Evolutionary conservation across 495 filamentous ascomycete genomes (phyloP).

Genomic region (Chaetomium cochliodes): DNA sequence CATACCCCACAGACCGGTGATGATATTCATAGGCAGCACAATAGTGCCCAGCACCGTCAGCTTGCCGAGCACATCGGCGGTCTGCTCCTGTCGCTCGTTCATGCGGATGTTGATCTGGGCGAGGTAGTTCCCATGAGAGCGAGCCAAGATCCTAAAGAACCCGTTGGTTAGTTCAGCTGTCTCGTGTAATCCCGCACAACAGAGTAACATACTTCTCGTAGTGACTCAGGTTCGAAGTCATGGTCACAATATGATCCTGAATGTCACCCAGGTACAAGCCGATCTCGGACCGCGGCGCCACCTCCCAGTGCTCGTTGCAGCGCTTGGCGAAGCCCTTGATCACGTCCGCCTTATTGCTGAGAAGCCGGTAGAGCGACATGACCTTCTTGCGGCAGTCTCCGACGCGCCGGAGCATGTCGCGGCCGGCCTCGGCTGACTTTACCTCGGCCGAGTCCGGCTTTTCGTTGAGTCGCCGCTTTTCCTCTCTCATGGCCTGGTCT

Average conservation of each 20-base stretch:
- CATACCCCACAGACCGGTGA: constrained; percentile 99
- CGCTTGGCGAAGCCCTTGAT: constrained; percentile 99
- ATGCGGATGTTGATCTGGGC: constrained; percentile 90
- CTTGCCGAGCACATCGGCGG: constrained; percentile 88
- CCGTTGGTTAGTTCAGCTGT: constrained; percentile 11
- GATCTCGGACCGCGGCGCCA: constrained; percentile 92
- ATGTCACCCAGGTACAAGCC: constrained; percentile 95
- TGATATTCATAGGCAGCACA: constrained; percentile 96
- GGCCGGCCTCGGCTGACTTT: constrained; percentile 57
- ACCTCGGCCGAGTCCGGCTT: constrained; percentile 43
- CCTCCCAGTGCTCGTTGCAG: constrained; percentile 97
- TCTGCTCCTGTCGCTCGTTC: constrained; percentile 97
- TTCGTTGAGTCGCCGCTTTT: constrained; percentile 22
- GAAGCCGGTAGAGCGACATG: constrained; percentile 84
- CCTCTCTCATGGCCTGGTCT: constrained; percentile 37
- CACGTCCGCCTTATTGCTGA: constrained; percentile 97
- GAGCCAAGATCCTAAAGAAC: constrained; percentile 69
- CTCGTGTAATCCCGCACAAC: constrained; percentile 13
- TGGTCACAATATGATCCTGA: constrained; percentile 97
- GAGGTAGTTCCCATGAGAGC: constrained; percentile 94
- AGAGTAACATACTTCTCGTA: constrained; percentile 77
- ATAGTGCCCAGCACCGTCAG: constrained; percentile 95
- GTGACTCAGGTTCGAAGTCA: constrained; percentile 91
- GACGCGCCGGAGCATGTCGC: constrained; percentile 84
- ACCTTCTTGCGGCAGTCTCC: constrained; percentile 95